Evolutionary conservation across 1,284 basidiomycete genomes (phyloP), one percentile per base, ranked within the genome.

Genomic region (Moesziomyces antarcticus): DNA sequence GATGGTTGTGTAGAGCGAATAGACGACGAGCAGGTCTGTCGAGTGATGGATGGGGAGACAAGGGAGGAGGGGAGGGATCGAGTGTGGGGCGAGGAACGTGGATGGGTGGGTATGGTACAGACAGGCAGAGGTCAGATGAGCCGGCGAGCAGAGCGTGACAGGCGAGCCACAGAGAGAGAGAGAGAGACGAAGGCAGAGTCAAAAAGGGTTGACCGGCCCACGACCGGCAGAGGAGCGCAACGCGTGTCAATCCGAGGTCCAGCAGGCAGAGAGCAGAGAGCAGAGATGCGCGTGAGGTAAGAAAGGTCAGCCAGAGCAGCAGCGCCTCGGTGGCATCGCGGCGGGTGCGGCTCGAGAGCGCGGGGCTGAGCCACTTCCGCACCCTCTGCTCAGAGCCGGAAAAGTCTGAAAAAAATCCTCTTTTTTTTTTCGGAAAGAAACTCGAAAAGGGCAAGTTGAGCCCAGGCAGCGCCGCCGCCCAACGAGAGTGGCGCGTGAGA

Each of bases 201-300:
- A 13, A 44, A 44, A 24, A 44, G 21, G 33, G 41, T 52, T 49
- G 51, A 60, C 50, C 57, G 57, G 51, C 27, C 11, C 57, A 53
- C 22, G 50, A 25, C 40, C 50, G 37, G 45, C 43, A 49, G 24
- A 18, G 52, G 35, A 37, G 35, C 35, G 35, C 30, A 30, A 43
- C 56, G 56, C 42, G 56, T 57, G 48, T 43, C 30, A 51, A 33
- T 30, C 30, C 30, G 6, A 30, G 24, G n/a, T 8, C 8, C 25
- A 8, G 8, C 4, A 27, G 25, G 25, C 25, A 5, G 25, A 49
- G 24, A 16, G 52, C 5, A 27, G 25, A 4, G 43, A 25, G 35
- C 13, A 44, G n/a, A 46, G 42, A 56, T 44, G 43, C 41, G 35
- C 35, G 10, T 37, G 35, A 37, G 35, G 10, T 37, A 37, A 37